A percentile compares a stretch with the other conserved stretches of the same genome.
These are phyloP conservation scores for Vaccinium darrowii DNA, from an alignment of 148 eudicot genomes.

Conservation along the genomic window DNA sequence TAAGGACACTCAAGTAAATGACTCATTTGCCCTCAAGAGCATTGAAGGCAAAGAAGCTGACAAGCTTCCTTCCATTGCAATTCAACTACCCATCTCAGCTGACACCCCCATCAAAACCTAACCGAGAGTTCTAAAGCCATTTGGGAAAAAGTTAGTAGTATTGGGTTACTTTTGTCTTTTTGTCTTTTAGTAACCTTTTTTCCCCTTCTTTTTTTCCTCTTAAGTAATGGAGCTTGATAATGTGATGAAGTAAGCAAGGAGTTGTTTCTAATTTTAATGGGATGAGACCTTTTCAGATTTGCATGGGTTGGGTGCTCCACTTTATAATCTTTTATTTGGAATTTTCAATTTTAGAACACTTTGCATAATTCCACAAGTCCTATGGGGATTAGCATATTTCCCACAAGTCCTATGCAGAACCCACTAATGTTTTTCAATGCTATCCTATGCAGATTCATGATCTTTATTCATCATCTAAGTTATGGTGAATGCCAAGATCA, in stretches of 20 bases:
- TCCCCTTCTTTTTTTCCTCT: neutral
- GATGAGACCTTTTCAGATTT: neutral
- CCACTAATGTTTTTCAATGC: conserved; percentile 3
- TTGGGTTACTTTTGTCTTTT: neutral
- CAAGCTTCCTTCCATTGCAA: neutral
- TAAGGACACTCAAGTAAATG: conserved; percentile 25
- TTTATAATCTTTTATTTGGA: neutral
- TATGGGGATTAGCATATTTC: neutral
- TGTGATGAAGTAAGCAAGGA: neutral
- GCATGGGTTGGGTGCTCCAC: conserved; percentile 7
- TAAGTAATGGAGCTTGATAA: neutral
- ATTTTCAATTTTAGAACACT: neutral
- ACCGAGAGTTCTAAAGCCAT: neutral
- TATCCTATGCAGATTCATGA: neutral
- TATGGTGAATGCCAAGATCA: neutral
- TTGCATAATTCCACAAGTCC: neutral
- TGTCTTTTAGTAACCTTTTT: neutral
- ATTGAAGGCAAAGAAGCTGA: neutral
- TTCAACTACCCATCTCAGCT: neutral
- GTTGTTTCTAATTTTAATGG: neutral
- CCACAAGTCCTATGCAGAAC: neutral
- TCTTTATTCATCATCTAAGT: neutral
- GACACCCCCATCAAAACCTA: neutral
- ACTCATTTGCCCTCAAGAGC: conserved; percentile 1
- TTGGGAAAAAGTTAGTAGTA: neutral